Percentiles rank a stretch among this genome's conserved stretches.
Evolutionary conservation across 805 yeast species (phyloP).

Genomic region (Nakazawaea sp.): DNA sequence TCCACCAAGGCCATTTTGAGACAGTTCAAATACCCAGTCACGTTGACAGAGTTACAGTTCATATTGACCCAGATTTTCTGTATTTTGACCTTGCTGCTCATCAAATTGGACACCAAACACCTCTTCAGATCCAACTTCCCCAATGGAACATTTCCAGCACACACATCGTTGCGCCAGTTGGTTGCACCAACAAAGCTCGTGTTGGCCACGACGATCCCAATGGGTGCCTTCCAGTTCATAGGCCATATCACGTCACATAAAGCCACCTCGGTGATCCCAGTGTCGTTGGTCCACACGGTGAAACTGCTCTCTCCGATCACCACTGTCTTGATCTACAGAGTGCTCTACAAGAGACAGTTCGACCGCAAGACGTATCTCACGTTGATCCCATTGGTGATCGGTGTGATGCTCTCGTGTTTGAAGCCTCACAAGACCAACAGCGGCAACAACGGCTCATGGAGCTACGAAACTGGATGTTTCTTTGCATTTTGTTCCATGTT

Average conservation of each 20-base stretch:
- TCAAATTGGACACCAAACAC: not conserved
- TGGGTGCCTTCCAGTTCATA: slow-evolving; percentile 89
- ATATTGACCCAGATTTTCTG: slow-evolving; percentile 62
- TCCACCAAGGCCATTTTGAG: slow-evolving; percentile 72
- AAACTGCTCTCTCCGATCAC: slow-evolving; percentile 88
- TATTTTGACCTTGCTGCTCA: slow-evolving; percentile 23
- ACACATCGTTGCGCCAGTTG: slow-evolving; percentile 29
- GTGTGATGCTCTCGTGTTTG: slow-evolving; percentile 79
- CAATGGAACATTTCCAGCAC: slow-evolving; percentile 40
- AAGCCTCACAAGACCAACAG: slow-evolving; percentile 14
- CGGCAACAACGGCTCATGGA: not conserved
- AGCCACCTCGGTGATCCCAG: slow-evolving; percentile 89
- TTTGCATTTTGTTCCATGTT: slow-evolving; percentile 52
- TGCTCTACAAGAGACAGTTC: slow-evolving; percentile 53
- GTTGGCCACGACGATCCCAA: slow-evolving; percentile 71
- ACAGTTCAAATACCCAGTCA: slow-evolving; percentile 72
- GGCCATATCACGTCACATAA: slow-evolving; percentile 91
- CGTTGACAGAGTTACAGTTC: slow-evolving; percentile 85
- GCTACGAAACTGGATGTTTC: slow-evolving; percentile 33
- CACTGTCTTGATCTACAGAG: slow-evolving; percentile 74
- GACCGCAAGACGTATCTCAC: slow-evolving; percentile 66
- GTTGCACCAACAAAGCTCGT: slow-evolving; percentile 47
- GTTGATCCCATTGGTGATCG: slow-evolving; percentile 68
- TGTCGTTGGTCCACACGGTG: slow-evolving; percentile 90
- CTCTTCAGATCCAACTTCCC: slow-evolving; percentile 31